A percentile compares a stretch with the other conserved stretches of the same genome.
These are phyloP conservation scores for Tulasnella sp. DNA, from an alignment of 768 basidiomycete species.

Conservation along the genomic window DNA sequence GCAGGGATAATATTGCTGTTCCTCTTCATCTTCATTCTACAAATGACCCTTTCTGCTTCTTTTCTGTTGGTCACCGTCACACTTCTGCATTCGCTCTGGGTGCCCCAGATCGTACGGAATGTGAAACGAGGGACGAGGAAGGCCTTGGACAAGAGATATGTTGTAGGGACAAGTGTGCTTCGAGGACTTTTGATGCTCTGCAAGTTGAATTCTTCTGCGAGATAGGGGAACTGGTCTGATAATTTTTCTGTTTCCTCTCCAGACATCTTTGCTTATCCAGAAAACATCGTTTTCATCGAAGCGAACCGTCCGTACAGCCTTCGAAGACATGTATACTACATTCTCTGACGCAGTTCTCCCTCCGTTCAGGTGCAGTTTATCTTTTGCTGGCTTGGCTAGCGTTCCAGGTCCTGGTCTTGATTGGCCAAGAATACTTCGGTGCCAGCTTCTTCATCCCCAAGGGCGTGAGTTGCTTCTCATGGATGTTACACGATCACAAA, in stretches of 20 bases:
- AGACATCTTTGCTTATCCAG: conserved; percentile 79
- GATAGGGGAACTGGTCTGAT: neutral
- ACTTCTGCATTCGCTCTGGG: conserved; percentile 70
- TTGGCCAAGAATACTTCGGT: conserved; percentile 65
- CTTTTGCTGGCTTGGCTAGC: conserved; percentile 47
- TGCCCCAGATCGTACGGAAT: conserved; percentile 74
- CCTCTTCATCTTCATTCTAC: conserved; percentile 59
- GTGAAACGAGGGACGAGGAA: conserved; percentile 57
- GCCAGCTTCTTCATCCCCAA: conserved; percentile 76
- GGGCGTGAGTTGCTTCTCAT: conserved; percentile 50
- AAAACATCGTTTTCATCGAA: conserved; percentile 75
- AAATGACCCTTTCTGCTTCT: conserved; percentile 56
- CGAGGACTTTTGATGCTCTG: conserved; percentile 63
- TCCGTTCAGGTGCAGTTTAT: conserved; percentile 49
- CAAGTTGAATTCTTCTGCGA: conserved; percentile 32
- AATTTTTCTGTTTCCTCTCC: conserved; percentile 12
- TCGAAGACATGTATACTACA: neutral
- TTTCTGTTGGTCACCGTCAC: conserved; percentile 56
- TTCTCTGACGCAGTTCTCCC: neutral
- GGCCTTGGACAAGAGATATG: conserved; percentile 55
- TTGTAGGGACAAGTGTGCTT: conserved; percentile 64
- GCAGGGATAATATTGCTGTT: conserved; percentile 58
- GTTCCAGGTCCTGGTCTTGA: conserved; percentile 48
- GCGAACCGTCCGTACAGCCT: conserved; percentile 44
- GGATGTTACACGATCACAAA: neutral